Conservation (phyloP, 1,284 basidiomycete species). For the Thelephora terrestris region DNA sequence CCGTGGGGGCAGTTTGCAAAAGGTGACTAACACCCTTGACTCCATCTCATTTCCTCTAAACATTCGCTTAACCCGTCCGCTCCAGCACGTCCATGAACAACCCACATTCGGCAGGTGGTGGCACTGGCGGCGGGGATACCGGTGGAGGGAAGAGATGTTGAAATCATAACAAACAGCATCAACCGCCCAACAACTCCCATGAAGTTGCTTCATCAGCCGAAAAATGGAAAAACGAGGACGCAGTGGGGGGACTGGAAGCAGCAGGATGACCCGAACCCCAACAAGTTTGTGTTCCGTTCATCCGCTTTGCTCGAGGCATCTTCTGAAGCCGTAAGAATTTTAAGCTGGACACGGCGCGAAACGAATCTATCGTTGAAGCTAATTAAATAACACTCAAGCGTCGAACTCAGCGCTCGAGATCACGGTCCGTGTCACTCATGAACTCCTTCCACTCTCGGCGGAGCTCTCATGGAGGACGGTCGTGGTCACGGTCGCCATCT, state of each 20-base stretch:
- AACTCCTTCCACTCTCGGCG: conserved; percentile 47
- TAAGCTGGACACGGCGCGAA: conserved; percentile 27
- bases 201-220: conserved; percentile 11
- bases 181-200: too few species aligned
- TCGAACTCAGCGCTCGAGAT: conserved; percentile 17
- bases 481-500: conserved; percentile 47
- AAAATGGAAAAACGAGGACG: conserved; percentile 28
- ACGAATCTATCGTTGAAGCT: conserved; percentile 8
- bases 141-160: too few species aligned
- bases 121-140: too few species aligned
- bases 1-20: too few species aligned
- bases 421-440: conserved; percentile 7
- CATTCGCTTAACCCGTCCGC: too few species aligned
- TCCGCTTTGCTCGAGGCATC: conserved; percentile 5
- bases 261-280: conserved; percentile 49
- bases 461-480: conserved; percentile 54
- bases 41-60: too few species aligned
- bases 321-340: conserved; percentile 5
- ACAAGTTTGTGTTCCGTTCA: conserved; percentile 44
- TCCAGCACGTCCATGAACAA: too few species aligned
- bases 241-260: conserved; percentile 44
- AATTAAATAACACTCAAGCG: conserved; percentile 12
- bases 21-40: too few species aligned
- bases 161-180: too few species aligned
- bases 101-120: too few species aligned